Conservation (phyloP, 208 protist species). For the Lotmaria passim region DNA sequence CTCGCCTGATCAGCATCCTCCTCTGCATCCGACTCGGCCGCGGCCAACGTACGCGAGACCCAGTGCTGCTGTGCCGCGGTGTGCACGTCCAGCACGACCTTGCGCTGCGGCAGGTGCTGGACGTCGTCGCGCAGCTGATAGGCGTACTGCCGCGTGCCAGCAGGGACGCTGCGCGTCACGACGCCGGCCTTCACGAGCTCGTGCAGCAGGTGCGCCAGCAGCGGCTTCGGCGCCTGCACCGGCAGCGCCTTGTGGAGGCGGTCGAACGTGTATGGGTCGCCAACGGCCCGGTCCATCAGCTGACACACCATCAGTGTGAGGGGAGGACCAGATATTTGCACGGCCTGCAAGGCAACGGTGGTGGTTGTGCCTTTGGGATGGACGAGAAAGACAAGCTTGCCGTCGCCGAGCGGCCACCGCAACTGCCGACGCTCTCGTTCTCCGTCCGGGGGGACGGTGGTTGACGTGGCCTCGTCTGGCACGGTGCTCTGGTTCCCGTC, state of each 20-base stretch:
- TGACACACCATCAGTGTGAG: constrained; percentile 62
- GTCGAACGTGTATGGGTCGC: constrained; percentile 41
- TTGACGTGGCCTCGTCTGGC: constrained; percentile 19
- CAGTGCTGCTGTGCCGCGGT: constrained; percentile 45
- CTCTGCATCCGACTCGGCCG: constrained; percentile 12
- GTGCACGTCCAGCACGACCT: constrained; percentile 53
- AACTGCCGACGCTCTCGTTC: constrained; percentile 34
- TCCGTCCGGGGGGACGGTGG: constrained; percentile 17
- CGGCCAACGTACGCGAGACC: constrained; percentile 20
- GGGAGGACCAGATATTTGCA: constrained; percentile 54
- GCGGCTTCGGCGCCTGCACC: constrained; percentile 42
- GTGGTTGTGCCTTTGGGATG: constrained; percentile 18
- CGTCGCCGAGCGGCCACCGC: constrained; percentile 43
- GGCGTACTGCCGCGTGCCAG: constrained; percentile 30
- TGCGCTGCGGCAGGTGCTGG: constrained; percentile 33
- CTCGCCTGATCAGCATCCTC: constrained; percentile 16
- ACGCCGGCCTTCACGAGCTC: constrained; percentile 56
- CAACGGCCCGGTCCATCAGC: constrained; percentile 42
- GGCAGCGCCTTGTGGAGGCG: constrained; percentile 49
- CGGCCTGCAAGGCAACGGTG: not conserved
- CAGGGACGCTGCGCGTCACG: constrained; percentile 44
- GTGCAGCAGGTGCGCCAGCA: constrained; percentile 60
- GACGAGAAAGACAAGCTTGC: constrained; percentile 46
- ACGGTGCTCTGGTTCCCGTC: constrained; percentile 30
- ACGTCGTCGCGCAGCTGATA: constrained; percentile 52